Evolutionary conservation across 352 stramenopile species (phyloP).

Genomic region (Globisporangium emineosum): DNA sequence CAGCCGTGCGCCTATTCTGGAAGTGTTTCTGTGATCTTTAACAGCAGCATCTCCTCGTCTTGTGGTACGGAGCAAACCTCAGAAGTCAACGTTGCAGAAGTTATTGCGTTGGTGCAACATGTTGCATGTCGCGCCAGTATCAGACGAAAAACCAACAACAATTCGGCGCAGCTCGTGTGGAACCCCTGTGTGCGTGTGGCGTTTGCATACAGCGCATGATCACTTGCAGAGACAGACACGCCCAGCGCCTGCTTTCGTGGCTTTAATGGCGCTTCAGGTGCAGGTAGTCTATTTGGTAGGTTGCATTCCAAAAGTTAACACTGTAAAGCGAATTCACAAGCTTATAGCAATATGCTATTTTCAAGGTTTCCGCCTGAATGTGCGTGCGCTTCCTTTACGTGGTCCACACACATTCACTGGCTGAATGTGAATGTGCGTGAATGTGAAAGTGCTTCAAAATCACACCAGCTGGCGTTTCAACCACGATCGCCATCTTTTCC

Average conservation of each 20-base stretch:
- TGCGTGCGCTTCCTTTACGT: neutral
- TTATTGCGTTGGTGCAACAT: neutral
- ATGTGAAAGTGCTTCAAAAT: neutral
- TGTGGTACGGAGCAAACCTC: neutral
- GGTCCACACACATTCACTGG: neutral
- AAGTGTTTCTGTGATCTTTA: neutral
- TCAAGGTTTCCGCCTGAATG: neutral
- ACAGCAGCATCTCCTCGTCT: neutral
- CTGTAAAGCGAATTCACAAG: too few species aligned
- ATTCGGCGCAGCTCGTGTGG: neutral
- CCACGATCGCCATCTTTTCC: neutral
- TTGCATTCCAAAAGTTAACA: too few species aligned
- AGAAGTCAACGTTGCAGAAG: conserved; percentile 1
- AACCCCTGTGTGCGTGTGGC: neutral
- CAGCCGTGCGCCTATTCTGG: too few species aligned
- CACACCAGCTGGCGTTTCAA: neutral
- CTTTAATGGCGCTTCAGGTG: too few species aligned
- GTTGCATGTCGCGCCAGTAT: neutral
- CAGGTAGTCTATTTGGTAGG: neutral
- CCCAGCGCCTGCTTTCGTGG: too few species aligned
- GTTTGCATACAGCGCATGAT: neutral
- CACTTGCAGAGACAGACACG: neutral
- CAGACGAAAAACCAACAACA: neutral
- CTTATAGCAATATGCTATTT: neutral
- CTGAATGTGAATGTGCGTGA: conserved; percentile 9